Evolutionary conservation across 2,329 filamentous ascomycete genomes (phyloP).

Genomic region (Xylariaceae sp.): DNA sequence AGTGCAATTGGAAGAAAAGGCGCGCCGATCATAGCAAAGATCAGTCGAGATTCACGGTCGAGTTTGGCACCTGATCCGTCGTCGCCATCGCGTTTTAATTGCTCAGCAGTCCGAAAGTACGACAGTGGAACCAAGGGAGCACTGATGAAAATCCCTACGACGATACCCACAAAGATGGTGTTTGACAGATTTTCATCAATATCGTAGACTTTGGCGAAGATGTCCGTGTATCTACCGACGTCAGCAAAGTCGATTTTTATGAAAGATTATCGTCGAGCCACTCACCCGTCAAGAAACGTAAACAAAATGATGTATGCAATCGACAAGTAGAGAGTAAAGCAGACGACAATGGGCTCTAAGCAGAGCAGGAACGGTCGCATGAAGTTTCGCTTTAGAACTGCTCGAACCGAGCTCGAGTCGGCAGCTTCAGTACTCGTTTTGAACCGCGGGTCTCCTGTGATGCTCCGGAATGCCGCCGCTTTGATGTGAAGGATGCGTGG

Average conservation of each 20-base stretch:
- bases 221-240: conserved; percentile 39
- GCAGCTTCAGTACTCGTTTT: conserved; percentile 21
- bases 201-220: conserved; percentile 40
- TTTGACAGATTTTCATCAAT: conserved; percentile 39
- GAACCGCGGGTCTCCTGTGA: conserved; percentile 27
- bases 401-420: conserved; percentile 20
- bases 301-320: conserved; percentile 51
- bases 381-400: conserved; percentile 26
- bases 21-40: conserved; percentile 38
- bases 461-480: conserved; percentile 24
- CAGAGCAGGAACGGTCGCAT: conserved; percentile 32
- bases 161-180: conserved; percentile 39
- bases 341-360: conserved; percentile 35
- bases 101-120: conserved; percentile 25
- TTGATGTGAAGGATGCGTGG: conserved; percentile 30
- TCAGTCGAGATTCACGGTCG: conserved; percentile 35
- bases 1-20: conserved; percentile 39
- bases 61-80: conserved; percentile 13
- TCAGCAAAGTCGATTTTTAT: neutral
- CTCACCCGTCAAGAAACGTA: conserved; percentile 40
- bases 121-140: conserved; percentile 27
- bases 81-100: conserved; percentile 7
- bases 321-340: conserved; percentile 46
- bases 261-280: neutral
- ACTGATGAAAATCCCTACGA: conserved; percentile 35